These are phyloP conservation scores for Ricinus communis DNA, from an alignment of 345 rosid genomes.

Conservation along the genomic window DNA sequence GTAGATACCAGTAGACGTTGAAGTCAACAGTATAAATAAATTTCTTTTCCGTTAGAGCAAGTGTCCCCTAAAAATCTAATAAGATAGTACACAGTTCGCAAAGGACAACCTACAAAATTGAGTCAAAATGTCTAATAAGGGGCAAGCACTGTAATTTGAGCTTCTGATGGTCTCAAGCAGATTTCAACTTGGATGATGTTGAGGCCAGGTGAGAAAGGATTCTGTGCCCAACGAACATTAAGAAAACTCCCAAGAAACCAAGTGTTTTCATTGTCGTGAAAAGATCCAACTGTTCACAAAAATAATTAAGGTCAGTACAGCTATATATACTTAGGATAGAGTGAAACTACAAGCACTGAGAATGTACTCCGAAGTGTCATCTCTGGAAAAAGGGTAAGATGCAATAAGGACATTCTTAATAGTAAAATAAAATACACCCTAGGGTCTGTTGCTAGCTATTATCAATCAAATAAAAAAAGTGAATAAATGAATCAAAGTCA, in stretches of 20 bases:
- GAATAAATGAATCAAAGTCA: not conserved
- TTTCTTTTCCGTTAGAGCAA: too few species aligned
- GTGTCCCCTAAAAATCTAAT: too few species aligned
- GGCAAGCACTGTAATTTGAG: too few species aligned
- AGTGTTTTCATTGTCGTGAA: constrained; percentile 84
- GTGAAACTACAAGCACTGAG: not conserved
- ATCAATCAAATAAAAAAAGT: not conserved
- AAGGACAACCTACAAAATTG: constrained; percentile 20
- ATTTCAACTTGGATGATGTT: constrained; percentile 77
- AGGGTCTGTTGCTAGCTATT: not conserved
- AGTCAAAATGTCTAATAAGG: constrained; percentile 2
- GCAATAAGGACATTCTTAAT: not conserved
- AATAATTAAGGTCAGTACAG: not conserved
- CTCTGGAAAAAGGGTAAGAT: not conserved
- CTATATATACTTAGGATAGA: not conserved
- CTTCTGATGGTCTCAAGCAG: constrained; percentile 31
- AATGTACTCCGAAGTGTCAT: too few species aligned
- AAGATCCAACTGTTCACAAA: constrained; percentile 70
- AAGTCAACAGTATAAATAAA: too few species aligned
- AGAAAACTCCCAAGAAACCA: constrained; percentile 72
- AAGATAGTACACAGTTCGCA: not conserved
- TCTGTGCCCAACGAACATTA: constrained; percentile 85
- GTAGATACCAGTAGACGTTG: too few species aligned
- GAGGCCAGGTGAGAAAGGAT: constrained; percentile 78
- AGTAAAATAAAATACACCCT: not conserved